Evolutionary conservation across 495 filamentous ascomycete genomes (phyloP), one percentile per base, ranked within the genome.

Genomic region (Hypoxylon cercidicola): DNA sequence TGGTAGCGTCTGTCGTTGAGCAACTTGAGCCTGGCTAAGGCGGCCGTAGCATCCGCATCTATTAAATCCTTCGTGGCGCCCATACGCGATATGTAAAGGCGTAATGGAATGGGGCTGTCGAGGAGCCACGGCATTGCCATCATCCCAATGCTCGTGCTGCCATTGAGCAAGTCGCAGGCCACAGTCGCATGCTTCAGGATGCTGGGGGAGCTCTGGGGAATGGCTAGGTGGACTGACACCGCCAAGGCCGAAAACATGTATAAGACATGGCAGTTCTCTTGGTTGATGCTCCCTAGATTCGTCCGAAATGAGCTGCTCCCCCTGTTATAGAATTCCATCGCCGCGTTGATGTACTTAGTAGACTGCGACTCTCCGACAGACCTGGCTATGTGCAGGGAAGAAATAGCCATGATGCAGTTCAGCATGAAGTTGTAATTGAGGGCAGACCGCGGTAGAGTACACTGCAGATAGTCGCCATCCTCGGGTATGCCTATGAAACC

Each of bases 201-300:
- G 12, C 35, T 63, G 18, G 43, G 18, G 19, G 47, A 30, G 45
- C 62, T 56, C 23, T 67, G 68, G 10, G 75, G 65, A 41, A 71
- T 66, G 8, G 72, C 65, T 6, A 75, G 49, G n/a, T 74, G 72
- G 46, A 72, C 69, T n/a, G 66, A 54, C 4, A 67, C 57, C 28
- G 75, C 68, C 45, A 75, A 62, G 46, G 66, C 65, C 18, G 75
- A 73, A 60, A 72, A 77, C 51, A 74, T 71, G 55, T 75, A 75
- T 11, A 77, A 32, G 30, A 66, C 35, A 39, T 71, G 66, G 44
- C 58, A 48, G 12, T 73, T 75, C 0, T 69, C 63, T 10, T 52
- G 18, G 21, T 70, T 70, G 62, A 77, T 68, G 20, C 32, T 72
- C 20, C 52, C 44, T 3, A 77, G 37, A 4, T 72, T 52, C 13